Percentiles rank a stretch among this genome's conserved stretches.
Conservation (phyloP, 2,329 filamentous ascomycete species). For the Fusarium nematophilum region DNA sequence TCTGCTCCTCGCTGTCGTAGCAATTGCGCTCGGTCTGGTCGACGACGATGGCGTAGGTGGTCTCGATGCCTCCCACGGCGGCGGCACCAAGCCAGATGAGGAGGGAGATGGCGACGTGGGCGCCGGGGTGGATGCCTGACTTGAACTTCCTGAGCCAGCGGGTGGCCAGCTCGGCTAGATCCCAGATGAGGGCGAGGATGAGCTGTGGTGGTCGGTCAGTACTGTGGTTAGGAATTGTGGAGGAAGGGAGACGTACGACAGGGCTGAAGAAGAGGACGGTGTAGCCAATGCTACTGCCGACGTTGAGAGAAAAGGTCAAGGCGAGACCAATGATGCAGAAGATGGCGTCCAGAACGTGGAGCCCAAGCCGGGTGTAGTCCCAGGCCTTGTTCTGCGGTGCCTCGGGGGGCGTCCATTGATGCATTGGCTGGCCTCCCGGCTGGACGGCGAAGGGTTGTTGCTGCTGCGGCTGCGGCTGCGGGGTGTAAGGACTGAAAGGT, state of each 20-base stretch:
- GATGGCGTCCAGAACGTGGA: conserved; percentile 45
- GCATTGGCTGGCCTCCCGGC: too few species aligned
- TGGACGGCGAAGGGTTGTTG: conserved; percentile 25
- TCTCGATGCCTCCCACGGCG: conserved; percentile 41
- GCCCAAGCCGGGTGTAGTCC: conserved; percentile 46
- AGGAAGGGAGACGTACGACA: conserved; percentile 28
- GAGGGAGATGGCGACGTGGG: conserved; percentile 56
- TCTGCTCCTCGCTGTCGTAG: conserved; percentile 14
- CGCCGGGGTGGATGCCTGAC: conserved; percentile 56
- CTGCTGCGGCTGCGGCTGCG: conserved; percentile 5
- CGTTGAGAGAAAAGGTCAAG: conserved; percentile 43
- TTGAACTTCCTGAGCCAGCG: conserved; percentile 48
- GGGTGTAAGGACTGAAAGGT: conserved; percentile 37
- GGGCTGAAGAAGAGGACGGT: conserved; percentile 30
- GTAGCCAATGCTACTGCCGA: neutral
- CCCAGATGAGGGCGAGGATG: conserved; percentile 51
- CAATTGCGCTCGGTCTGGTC: conserved; percentile 25
- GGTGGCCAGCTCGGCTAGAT: conserved; percentile 52
- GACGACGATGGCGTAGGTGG: conserved; percentile 29
- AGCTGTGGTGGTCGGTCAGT: conserved; percentile 47
- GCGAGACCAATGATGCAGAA: conserved; percentile 43
- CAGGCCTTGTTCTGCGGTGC: conserved; percentile 35
- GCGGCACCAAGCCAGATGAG: conserved; percentile 54
- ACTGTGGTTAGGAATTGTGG: too few species aligned
- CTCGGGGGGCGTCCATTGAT: conserved; percentile 28